phyloP scores from a whole-genome alignment of 441 rosid genomes.

The Aquilaria agallochum region DNA sequence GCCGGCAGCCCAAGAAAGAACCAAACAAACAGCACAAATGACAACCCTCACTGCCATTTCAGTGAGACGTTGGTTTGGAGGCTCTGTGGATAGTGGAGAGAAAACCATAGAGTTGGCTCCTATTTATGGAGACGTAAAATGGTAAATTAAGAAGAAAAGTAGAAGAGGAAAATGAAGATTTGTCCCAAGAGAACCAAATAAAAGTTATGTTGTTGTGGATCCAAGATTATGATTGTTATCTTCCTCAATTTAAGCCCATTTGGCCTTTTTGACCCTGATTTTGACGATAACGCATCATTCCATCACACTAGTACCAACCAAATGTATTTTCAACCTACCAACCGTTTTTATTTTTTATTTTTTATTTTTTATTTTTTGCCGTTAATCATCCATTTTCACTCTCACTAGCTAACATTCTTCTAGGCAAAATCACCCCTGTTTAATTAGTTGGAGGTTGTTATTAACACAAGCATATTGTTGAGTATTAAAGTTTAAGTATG shows the following conservation, averaged over 20 bases:
- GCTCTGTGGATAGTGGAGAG: slow-evolving; percentile 17
- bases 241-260: slow-evolving; percentile 34
- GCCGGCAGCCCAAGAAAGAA: slow-evolving; percentile 15
- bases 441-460: too few relatives aligned
- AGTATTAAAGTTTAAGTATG: too few relatives aligned
- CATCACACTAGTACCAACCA: background rate
- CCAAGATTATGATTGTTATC: slow-evolving; percentile 17
- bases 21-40: slow-evolving; percentile 13
- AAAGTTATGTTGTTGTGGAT: slow-evolving; percentile 5
- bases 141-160: background rate
- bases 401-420: too few relatives aligned
- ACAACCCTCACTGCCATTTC: slow-evolving; percentile 21
- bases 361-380: too few relatives aligned
- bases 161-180: background rate
- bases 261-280: slow-evolving; percentile 3
- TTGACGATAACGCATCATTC: slow-evolving; percentile 19
- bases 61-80: background rate
- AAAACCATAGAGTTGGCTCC: slow-evolving; percentile 18
- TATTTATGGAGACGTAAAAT: slow-evolving; percentile 36
- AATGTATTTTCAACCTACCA: too few relatives aligned
- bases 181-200: slow-evolving; percentile 25
- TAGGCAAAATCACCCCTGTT: too few relatives aligned
- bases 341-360: too few relatives aligned
- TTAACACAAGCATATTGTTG: too few relatives aligned
- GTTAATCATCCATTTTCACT: too few relatives aligned